phyloP scores from a whole-genome alignment of 345 rosid species.

The Salix viminalis region DNA sequence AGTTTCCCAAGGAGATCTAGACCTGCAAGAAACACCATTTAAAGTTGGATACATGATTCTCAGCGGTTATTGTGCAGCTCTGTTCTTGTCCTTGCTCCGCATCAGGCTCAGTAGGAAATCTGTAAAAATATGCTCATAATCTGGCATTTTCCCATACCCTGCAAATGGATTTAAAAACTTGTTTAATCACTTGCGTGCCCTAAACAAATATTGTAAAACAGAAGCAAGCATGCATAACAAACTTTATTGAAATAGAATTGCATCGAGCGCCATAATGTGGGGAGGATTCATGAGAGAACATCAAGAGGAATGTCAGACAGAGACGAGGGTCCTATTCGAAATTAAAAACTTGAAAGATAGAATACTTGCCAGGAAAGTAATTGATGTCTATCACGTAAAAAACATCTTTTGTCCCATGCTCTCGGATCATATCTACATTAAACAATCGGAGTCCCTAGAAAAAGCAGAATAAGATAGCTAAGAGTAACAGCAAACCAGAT shows the following conservation, averaged over 20 bases:
- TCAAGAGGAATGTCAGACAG: neutral
- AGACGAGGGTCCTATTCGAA: neutral
- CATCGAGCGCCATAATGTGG: neutral
- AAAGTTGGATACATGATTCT: neutral
- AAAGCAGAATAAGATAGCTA: neutral
- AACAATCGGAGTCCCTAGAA: constrained; percentile 72
- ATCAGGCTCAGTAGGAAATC: constrained; percentile 61
- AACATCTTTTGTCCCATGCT: constrained; percentile 61
- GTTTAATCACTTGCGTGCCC: neutral
- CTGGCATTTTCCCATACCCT: constrained; percentile 93
- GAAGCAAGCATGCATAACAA: neutral
- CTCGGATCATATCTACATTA: constrained; percentile 86
- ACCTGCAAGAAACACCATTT: constrained; percentile 17
- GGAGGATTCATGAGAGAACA: neutral
- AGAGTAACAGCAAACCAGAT: neutral
- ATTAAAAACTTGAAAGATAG: neutral
- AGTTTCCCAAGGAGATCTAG: constrained; percentile 1
- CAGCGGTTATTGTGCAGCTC: constrained; percentile 10
- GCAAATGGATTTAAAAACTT: constrained; percentile 17
- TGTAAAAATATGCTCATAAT: constrained; percentile 72
- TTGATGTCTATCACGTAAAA: constrained; percentile 90
- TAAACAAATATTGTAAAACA: neutral
- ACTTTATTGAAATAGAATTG: neutral
- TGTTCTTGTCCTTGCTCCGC: constrained; percentile 39
- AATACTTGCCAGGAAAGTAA: constrained; percentile 76